Percentiles rank a stretch among this genome's conserved stretches.
phyloP scores from a whole-genome alignment of 2,329 filamentous ascomycete species.

The Scorias spongiosa region DNA sequence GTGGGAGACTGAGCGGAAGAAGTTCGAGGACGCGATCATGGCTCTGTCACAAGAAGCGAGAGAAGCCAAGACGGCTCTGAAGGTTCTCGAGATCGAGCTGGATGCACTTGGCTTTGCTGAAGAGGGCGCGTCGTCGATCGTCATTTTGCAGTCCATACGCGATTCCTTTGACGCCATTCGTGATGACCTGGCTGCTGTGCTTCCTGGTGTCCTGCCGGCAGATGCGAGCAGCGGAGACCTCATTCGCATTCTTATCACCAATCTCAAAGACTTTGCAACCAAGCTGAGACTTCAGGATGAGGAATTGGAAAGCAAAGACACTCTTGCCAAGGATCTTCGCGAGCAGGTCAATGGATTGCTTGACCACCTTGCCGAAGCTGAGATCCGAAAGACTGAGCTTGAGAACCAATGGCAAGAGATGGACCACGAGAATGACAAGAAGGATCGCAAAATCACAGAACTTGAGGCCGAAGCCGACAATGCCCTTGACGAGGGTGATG shows the following conservation, averaged over 20 bases:
- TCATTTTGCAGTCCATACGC: slow-evolving; percentile 26
- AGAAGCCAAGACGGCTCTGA: slow-evolving; percentile 25
- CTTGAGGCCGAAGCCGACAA: slow-evolving; percentile 22
- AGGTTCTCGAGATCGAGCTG: slow-evolving; percentile 29
- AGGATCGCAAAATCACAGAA: slow-evolving; percentile 22
- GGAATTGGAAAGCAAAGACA: slow-evolving; percentile 19
- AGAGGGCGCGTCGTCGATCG: slow-evolving; percentile 16
- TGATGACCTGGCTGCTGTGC: slow-evolving; percentile 23
- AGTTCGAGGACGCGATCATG: slow-evolving; percentile 26
- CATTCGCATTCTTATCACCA: slow-evolving; percentile 22
- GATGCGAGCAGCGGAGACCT: slow-evolving; percentile 25
- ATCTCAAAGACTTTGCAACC: slow-evolving; percentile 19
- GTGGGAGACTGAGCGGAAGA: slow-evolving; percentile 15
- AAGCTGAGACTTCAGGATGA: slow-evolving; percentile 22
- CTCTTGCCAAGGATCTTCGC: slow-evolving; percentile 18
- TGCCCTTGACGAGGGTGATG: slow-evolving; percentile 15
- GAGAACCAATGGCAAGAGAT: slow-evolving; percentile 22
- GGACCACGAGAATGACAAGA: slow-evolving; percentile 23
- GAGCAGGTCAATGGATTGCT: slow-evolving; percentile 22
- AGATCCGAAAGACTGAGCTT: slow-evolving; percentile 22
- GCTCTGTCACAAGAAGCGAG: slow-evolving; percentile 23
- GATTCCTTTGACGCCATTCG: slow-evolving; percentile 27
- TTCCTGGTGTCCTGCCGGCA: slow-evolving; percentile 23
- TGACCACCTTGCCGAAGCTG: slow-evolving; percentile 20
- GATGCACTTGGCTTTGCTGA: slow-evolving; percentile 27